A percentile compares a stretch with the other conserved stretches of the same genome.
Conservation (phyloP, 2,329 filamentous ascomycete species). For the Orbilia oligospora region DNA sequence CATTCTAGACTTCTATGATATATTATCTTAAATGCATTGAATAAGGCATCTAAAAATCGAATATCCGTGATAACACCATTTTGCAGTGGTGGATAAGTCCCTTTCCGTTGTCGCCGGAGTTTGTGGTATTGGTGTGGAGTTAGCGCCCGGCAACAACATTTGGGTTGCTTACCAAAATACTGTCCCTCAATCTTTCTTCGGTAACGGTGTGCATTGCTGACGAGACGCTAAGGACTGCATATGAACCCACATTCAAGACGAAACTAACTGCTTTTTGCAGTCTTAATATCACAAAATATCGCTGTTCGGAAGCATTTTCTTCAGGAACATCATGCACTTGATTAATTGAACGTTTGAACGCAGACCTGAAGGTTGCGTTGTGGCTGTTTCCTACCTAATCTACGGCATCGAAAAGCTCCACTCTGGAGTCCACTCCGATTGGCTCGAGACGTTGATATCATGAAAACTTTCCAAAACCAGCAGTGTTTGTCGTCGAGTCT, state of each 20-base stretch:
- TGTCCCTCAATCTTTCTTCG: no score
- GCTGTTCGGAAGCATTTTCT: slow-evolving; percentile 1
- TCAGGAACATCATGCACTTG: neutral
- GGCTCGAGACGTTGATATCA: neutral
- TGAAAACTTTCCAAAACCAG: neutral
- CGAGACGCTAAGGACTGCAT: slow-evolving; percentile 10
- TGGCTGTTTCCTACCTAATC: neutral
- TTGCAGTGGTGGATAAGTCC: neutral
- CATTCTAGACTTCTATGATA: neutral
- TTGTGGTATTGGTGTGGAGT: neutral
- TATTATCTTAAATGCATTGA: neutral
- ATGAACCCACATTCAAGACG: neutral
- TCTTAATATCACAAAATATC: neutral
- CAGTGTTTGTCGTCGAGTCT: neutral
- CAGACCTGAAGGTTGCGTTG: neutral
- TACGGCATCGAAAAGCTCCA: neutral
- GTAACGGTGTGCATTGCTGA: slow-evolving; percentile 1
- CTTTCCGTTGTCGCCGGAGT: slow-evolving; percentile 20
- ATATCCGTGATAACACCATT: slow-evolving; percentile 15
- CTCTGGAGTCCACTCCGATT: neutral
- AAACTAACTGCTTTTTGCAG: neutral
- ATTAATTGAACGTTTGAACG: no score
- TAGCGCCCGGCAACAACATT: slow-evolving; percentile 2
- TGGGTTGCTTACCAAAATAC: no score
- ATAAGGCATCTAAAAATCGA: neutral